Evolutionary conservation across 441 rosid genomes (phyloP), one percentile per base, ranked within the genome.

Genomic region (Pelargonium myrrhifolium): DNA sequence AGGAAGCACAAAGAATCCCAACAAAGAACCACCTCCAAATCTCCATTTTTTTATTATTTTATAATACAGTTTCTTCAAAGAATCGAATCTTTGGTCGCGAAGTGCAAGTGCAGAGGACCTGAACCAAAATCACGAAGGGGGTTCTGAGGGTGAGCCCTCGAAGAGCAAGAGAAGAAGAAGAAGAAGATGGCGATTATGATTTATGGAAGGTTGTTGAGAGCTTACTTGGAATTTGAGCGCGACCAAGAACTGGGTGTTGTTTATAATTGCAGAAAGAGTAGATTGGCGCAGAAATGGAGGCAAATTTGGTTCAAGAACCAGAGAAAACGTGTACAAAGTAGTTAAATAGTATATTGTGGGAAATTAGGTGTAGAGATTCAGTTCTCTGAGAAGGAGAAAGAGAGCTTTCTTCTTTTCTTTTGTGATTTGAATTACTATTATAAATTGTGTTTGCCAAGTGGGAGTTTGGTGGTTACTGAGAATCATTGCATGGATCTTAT

Each of bases 1-100:
- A 68, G 10, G 71, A 71, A 51, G 78, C 74, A 77, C 64, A 86
- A 35, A 83, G 62, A 55, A 87, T 22, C 71, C 79, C 86, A 70
- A 81, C 67, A 72, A 88, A 80, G 71, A 74, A 59, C 90, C 75
- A 85, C 49, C 79, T 80, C 92, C 79, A 77, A 65, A 77, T 65
- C 84, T 85, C 79, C 91, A 87, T 84, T 24, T 4, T 71, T 68
- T 69, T 65, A 2, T 26, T 26, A 35, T 10, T n/a, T n/a, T n/a
- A n/a, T n/a, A n/a, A n/a, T n/a, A 4, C 31, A 10, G 58, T 22
- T 8, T n/a, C 66, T 31, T 12, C 22, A 28, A 31, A 70, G 68
- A 68, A 31, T 45, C 39, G 65, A 58, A 18, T 6, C 22, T 10
- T 42, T 42, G 47, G 47, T 42, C 47, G 9, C 47, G 14, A 42